Conservation (phyloP, 2,329 filamentous ascomycete species). For the Xylaria hypoxylon region DNA sequence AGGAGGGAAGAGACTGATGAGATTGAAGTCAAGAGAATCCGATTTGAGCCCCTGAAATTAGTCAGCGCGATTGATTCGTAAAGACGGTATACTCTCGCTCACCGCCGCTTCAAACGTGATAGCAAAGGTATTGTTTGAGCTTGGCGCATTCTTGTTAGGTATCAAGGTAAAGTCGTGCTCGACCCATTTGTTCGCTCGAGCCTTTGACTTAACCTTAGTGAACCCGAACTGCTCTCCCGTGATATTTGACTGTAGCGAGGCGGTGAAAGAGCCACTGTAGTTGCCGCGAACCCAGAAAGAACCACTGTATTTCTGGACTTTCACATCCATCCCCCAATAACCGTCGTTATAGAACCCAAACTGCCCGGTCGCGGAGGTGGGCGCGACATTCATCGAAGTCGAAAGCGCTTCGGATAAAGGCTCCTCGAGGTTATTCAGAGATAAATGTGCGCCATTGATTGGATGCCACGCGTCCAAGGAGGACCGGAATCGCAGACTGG, state of each 20-base stretch:
- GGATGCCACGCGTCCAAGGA: constrained; percentile 60
- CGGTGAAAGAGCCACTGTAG: constrained; percentile 61
- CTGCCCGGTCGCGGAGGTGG: constrained; percentile 48
- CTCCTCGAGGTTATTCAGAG: constrained; percentile 58
- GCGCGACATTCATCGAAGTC: constrained; percentile 62
- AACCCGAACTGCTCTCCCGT: constrained; percentile 59
- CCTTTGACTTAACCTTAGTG: constrained; percentile 59
- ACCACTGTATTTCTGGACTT: constrained; percentile 59
- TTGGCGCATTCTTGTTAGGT: constrained; percentile 61
- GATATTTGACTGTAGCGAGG: constrained; percentile 59
- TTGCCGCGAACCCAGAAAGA: constrained; percentile 66
- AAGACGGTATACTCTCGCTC: constrained; percentile 20
- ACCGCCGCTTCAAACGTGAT: constrained; percentile 63
- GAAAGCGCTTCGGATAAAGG: constrained; percentile 66
- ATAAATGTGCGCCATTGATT: constrained; percentile 57
- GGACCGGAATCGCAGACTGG: constrained; percentile 56
- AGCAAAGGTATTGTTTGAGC: constrained; percentile 66
- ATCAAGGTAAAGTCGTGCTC: constrained; percentile 62
- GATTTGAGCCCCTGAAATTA: constrained; percentile 50
- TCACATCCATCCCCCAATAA: constrained; percentile 68
- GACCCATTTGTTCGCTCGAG: constrained; percentile 59
- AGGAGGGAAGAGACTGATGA: constrained; percentile 70
- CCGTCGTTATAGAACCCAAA: constrained; percentile 65
- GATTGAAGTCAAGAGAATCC: constrained; percentile 65
- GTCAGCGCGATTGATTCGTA: constrained; percentile 1